Conservation (phyloP, 2,329 filamentous ascomycete species). For the Diaporthe citrichinensis region DNA sequence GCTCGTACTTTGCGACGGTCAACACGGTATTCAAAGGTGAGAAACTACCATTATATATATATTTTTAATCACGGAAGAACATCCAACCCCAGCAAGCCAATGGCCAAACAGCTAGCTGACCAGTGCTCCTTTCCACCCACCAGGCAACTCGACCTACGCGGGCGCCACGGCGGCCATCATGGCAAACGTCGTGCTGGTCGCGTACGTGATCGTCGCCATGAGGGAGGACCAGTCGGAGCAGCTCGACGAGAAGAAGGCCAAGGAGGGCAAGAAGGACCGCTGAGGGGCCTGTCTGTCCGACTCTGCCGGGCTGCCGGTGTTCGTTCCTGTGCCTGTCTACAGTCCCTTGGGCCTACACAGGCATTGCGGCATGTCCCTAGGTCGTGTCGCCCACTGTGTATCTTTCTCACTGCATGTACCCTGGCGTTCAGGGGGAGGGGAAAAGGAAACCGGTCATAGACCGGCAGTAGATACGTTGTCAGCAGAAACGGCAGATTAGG, state of each 20-base stretch:
- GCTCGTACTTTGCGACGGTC: constrained; percentile 88
- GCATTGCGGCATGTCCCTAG: neutral
- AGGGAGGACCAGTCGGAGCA: constrained; percentile 79
- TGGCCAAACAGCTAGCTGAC: neutral
- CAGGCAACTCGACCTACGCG: constrained; percentile 87
- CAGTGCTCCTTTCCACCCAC: neutral
- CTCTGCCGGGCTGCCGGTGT: neutral
- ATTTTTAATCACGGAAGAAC: neutral
- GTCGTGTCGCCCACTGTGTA: neutral
- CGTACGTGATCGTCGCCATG: constrained; percentile 94
- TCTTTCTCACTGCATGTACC: neutral
- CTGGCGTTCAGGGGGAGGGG: neutral
- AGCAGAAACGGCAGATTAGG: neutral
- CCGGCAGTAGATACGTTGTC: neutral
- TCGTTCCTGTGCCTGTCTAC: neutral
- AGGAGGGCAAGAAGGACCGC: constrained; percentile 65
- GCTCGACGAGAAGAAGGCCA: constrained; percentile 54
- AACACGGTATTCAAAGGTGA: constrained; percentile 83
- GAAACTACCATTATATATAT: constrained; percentile 41
- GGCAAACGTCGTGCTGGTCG: constrained; percentile 91
- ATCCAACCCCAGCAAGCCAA: neutral
- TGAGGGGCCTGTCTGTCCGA: constrained; percentile 44
- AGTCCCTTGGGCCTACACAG: neutral
- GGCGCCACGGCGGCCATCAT: constrained; percentile 88
- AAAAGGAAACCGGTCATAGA: neutral